Evolutionary conservation across 257 asterid species (phyloP).

Genomic region (Plantago major): DNA sequence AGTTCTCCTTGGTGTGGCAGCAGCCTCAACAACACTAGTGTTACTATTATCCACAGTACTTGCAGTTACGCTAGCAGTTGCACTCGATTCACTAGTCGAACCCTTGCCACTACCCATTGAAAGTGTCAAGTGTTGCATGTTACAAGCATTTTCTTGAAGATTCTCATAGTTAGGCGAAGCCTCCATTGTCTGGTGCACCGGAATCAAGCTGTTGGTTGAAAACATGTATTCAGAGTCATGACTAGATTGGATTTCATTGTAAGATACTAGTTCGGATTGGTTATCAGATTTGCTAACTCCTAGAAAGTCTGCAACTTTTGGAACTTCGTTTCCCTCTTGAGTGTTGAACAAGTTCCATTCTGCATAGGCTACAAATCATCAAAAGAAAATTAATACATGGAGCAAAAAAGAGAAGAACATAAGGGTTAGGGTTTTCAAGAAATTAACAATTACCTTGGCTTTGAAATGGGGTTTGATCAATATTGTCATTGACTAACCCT

Average conservation of each 20-base stretch:
- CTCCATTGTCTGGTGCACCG: constrained; percentile 34
- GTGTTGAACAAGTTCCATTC: constrained; percentile 62
- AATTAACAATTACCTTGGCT: constrained; percentile 45
- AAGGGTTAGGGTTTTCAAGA: not conserved
- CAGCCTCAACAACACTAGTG: constrained; percentile 55
- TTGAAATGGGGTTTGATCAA: constrained; percentile 49
- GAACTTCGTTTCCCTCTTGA: constrained; percentile 50
- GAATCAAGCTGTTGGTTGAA: constrained; percentile 36
- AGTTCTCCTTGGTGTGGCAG: constrained; percentile 55
- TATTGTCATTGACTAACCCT: constrained; percentile 61
- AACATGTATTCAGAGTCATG: constrained; percentile 45
- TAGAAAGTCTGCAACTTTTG: constrained; percentile 74
- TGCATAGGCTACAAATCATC: constrained; percentile 17
- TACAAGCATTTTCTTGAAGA: constrained; percentile 47
- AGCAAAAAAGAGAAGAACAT: not conserved
- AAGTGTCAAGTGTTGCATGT: constrained; percentile 67
- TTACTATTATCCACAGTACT: constrained; percentile 40
- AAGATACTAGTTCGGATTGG: constrained; percentile 44
- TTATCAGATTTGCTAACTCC: constrained; percentile 54
- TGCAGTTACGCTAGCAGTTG: constrained; percentile 20
- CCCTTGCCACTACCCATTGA: constrained; percentile 80
- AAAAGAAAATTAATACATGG: not conserved
- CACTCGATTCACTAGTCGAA: constrained; percentile 37
- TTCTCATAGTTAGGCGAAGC: constrained; percentile 27
- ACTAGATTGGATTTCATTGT: constrained; percentile 45